These are phyloP conservation scores for Mycena citricolor DNA, from an alignment of 1,284 basidiomycete species.

Conservation along the genomic window DNA sequence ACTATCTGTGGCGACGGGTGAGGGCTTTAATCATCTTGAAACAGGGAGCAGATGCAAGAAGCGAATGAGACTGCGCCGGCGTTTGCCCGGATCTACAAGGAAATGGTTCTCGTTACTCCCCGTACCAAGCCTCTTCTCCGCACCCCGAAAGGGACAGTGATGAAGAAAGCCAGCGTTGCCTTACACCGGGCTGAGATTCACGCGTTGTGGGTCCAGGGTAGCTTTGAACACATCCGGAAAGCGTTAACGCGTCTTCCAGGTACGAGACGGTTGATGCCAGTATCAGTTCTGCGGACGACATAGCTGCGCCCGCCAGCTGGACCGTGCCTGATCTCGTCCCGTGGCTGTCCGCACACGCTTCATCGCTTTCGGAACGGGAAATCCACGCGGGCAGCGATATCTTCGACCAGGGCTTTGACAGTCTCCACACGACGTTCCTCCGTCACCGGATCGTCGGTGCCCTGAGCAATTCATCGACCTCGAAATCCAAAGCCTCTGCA, in stretches of 20 bases:
- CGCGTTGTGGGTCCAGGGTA: slow-evolving; percentile 18
- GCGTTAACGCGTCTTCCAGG: not conserved
- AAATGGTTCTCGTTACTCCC: slow-evolving; percentile 36
- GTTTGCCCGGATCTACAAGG: slow-evolving; percentile 41
- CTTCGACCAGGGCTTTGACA: slow-evolving; percentile 43
- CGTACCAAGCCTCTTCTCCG: slow-evolving; percentile 34
- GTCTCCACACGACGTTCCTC: slow-evolving; percentile 37
- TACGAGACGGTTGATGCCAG: slow-evolving; percentile 17
- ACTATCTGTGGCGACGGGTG: not conserved
- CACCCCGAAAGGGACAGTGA: slow-evolving; percentile 30
- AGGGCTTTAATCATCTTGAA: not conserved
- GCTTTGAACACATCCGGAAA: not conserved
- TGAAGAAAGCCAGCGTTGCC: slow-evolving; percentile 27
- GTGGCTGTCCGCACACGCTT: slow-evolving; percentile 34
- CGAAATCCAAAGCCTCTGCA: slow-evolving; percentile 9
- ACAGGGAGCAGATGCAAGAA: slow-evolving; percentile 36
- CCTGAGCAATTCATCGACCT: slow-evolving; percentile 22
- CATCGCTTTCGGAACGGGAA: slow-evolving; percentile 24
- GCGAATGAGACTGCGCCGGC: slow-evolving; percentile 38
- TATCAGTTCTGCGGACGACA: slow-evolving; percentile 7
- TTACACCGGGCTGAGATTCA: slow-evolving; percentile 30
- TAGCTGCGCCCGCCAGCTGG: slow-evolving; percentile 31
- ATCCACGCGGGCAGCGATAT: slow-evolving; percentile 30
- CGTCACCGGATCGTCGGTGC: slow-evolving; percentile 35
- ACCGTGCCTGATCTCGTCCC: slow-evolving; percentile 20